A percentile compares a stretch with the other conserved stretches of the same genome.
phyloP scores from a whole-genome alignment of 78 protist genomes.

The Creolimax fragrantissima region DNA sequence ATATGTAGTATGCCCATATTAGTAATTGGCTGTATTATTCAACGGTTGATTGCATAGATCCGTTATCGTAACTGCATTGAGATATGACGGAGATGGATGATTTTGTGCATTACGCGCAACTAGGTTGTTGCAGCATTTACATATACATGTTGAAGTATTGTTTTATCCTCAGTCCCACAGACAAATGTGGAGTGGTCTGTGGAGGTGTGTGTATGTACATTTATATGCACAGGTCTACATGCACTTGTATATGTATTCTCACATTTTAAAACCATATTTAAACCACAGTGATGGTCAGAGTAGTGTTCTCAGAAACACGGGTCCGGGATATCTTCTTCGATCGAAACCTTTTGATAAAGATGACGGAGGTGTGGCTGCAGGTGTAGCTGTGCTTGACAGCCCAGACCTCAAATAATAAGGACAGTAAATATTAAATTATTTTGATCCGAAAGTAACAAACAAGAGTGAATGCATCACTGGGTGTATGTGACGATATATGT shows the following conservation, averaged over 20 bases:
- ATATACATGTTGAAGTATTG: too few relatives aligned
- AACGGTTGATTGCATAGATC: neutral
- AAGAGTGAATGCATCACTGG: too few relatives aligned
- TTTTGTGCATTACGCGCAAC: too few relatives aligned
- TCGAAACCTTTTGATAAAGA: slow-evolving; percentile 55
- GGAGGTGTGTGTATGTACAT: neutral
- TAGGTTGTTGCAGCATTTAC: too few relatives aligned
- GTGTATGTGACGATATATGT: too few relatives aligned
- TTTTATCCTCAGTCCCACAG: neutral
- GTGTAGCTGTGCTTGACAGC: slow-evolving; percentile 67
- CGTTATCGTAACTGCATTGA: neutral
- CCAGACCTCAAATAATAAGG: neutral
- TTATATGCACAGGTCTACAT: neutral
- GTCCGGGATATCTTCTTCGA: slow-evolving; percentile 49
- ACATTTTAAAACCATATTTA: too few relatives aligned
- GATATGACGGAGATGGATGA: too few relatives aligned
- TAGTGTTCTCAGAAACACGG: neutral
- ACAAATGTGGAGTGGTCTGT: neutral
- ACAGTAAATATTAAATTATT: too few relatives aligned
- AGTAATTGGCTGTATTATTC: neutral
- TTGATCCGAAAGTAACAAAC: too few relatives aligned
- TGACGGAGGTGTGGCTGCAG: slow-evolving; percentile 88
- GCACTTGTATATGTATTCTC: neutral
- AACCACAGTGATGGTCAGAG: neutral
- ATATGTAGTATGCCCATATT: neutral